A percentile compares a stretch with the other conserved stretches of the same genome.
Evolutionary conservation across 2,329 filamentous ascomycete species (phyloP).

Genomic region (Diaporthe amygdali): DNA sequence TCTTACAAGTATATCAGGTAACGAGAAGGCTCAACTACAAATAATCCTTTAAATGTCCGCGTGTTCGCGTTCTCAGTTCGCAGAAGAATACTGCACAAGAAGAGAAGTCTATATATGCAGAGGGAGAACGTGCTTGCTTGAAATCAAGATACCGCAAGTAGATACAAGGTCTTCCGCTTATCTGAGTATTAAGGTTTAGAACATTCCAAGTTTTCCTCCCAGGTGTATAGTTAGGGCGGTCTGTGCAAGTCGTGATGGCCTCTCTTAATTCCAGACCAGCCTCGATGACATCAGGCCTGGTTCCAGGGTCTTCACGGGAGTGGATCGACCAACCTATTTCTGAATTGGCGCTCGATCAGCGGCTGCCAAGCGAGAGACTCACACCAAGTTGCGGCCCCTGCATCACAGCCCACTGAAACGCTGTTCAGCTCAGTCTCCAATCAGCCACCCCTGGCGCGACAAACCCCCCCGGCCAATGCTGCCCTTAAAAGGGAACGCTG

Average conservation of each 20-base stretch:
- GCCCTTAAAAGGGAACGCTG: conserved; percentile 3
- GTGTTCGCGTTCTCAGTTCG: no score
- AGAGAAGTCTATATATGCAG: no score
- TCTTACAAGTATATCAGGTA: no score
- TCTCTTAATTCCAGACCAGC: neutral
- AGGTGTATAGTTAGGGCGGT: neutral
- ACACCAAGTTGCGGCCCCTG: conserved; percentile 13
- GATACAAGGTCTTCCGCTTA: no score
- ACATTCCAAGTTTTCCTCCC: neutral
- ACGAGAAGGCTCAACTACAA: no score
- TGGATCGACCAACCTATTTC: neutral
- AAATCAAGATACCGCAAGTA: no score
- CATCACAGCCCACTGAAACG: conserved; percentile 21
- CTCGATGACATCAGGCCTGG: neutral
- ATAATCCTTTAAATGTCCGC: no score
- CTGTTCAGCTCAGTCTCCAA: conserved; percentile 2
- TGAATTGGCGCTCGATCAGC: conserved; percentile 14
- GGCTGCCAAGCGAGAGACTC: conserved; percentile 10
- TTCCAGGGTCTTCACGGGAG: neutral
- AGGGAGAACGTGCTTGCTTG: no score
- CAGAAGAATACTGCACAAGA: no score
- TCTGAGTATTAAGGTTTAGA: no score
- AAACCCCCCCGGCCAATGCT: neutral
- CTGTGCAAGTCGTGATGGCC: neutral
- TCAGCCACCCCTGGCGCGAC: neutral